A percentile compares a stretch with the other conserved stretches of the same genome.
phyloP scores from a whole-genome alignment of 768 basidiomycete genomes.

The Leccinum fibrillosum region DNA sequence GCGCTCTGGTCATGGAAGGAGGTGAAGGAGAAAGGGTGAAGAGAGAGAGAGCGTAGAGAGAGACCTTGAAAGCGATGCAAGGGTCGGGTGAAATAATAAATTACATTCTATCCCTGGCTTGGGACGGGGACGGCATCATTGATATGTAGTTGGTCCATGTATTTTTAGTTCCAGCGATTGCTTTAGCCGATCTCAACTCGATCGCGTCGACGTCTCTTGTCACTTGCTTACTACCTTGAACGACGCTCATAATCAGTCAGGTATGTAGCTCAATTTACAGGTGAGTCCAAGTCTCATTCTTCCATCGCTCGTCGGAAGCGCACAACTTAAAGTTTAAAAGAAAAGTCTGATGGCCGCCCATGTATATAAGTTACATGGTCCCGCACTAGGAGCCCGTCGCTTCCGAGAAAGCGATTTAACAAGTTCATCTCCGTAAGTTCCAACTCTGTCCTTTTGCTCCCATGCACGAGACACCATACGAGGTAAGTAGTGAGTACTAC shows the following conservation, averaged over 20 bases:
- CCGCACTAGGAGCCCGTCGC: neutral
- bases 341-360: neutral
- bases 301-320: neutral
- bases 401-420: neutral
- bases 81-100: slow-evolving; percentile 12
- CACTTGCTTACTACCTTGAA: no score
- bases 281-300: no score
- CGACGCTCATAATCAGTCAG: no score
- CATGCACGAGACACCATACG: no score
- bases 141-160: no score
- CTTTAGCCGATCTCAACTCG: no score
- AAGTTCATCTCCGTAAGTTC: neutral
- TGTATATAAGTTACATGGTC: neutral
- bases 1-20: slow-evolving; percentile 24
- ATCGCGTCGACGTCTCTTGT: no score
- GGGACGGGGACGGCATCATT: no score
- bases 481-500: neutral
- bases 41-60: neutral
- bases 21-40: neutral
- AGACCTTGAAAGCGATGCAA: slow-evolving; percentile 11
- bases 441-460: neutral
- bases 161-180: neutral
- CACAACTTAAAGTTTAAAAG: neutral
- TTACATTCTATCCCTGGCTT: neutral
- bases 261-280: no score